phyloP scores from a whole-genome alignment of 441 rosid genomes.

The Francoa sonchifolia region DNA sequence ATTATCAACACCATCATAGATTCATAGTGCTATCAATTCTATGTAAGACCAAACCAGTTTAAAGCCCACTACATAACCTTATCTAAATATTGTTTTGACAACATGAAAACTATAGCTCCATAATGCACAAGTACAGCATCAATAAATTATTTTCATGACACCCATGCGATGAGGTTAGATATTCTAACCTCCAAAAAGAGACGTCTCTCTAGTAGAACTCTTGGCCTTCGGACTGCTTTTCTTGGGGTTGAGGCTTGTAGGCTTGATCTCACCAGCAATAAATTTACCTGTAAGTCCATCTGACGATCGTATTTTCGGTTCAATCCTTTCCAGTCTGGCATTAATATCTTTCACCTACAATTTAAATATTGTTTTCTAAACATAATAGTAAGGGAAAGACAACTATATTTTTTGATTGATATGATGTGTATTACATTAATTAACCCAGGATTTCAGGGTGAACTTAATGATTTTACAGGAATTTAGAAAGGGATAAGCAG shows the following conservation, averaged over 20 bases:
- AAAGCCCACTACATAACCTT: background rate
- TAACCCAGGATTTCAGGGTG: too few relatives aligned
- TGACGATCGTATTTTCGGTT: conserved; percentile 55
- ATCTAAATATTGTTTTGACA: background rate
- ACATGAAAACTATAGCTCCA: background rate
- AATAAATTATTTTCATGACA: background rate
- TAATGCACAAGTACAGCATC: background rate
- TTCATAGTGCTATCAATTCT: background rate
- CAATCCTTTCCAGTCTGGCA: conserved; percentile 86
- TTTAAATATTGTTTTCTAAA: conserved; percentile 3
- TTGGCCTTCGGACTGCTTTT: conserved; percentile 85
- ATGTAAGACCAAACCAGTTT: background rate
- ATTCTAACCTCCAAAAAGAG: conserved; percentile 73
- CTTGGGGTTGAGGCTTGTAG: conserved; percentile 40
- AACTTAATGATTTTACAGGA: too few relatives aligned
- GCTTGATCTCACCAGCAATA: conserved; percentile 48
- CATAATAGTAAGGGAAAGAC: too few relatives aligned
- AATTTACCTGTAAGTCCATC: conserved; percentile 44
- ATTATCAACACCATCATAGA: background rate
- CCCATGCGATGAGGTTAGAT: background rate
- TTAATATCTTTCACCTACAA: conserved; percentile 89
- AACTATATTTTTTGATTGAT: too few relatives aligned
- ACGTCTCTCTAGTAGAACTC: conserved; percentile 59
- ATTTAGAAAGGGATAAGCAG: conserved; percentile 6
- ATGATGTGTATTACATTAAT: too few relatives aligned